Percentiles rank a stretch among this genome's conserved stretches.
These are phyloP conservation scores for Colletotrichum orbiculare DNA, from an alignment of 2,329 filamentous ascomycete genomes.

Conservation along the genomic window DNA sequence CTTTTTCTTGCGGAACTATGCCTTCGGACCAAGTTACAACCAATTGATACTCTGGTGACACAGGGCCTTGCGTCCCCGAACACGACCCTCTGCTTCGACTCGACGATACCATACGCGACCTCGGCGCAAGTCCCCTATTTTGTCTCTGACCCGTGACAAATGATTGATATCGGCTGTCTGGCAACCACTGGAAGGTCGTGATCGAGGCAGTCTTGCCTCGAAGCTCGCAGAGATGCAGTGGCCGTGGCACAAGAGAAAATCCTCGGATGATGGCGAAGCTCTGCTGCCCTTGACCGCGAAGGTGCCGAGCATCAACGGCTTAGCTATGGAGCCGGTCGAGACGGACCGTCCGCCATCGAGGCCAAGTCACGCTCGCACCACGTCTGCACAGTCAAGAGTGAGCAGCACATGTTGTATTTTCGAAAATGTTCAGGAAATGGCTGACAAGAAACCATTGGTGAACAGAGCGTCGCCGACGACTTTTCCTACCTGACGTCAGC, in stretches of 20 bases:
- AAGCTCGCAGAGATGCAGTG: slow-evolving; percentile 47
- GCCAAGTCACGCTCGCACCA: slow-evolving; percentile 57
- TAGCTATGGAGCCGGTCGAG: slow-evolving; percentile 42
- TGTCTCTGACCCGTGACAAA: slow-evolving; percentile 27
- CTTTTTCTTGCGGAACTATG: slow-evolving; percentile 27
- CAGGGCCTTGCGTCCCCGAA: slow-evolving; percentile 24
- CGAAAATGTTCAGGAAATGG: background rate
- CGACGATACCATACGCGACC: slow-evolving; percentile 23
- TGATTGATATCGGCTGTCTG: slow-evolving; percentile 26
- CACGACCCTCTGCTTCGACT: slow-evolving; percentile 6
- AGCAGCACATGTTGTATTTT: slow-evolving; percentile 38
- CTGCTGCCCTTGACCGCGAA: slow-evolving; percentile 48
- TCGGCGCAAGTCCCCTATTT: slow-evolving; percentile 34
- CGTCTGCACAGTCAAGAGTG: slow-evolving; percentile 67
- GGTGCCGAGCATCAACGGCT: slow-evolving; percentile 46
- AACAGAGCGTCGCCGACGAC: slow-evolving; percentile 66
- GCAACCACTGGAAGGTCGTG: slow-evolving; percentile 32
- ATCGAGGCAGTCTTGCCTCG: slow-evolving; percentile 28
- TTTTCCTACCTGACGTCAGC: slow-evolving; percentile 77
- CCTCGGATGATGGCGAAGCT: slow-evolving; percentile 44
- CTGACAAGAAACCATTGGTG: slow-evolving; percentile 3
- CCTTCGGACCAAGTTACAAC: slow-evolving; percentile 20
- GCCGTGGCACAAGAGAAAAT: slow-evolving; percentile 49
- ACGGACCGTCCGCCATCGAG: slow-evolving; percentile 48
- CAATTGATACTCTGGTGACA: slow-evolving; percentile 30